phyloP scores from a whole-genome alignment of 805 yeast species.

The Nakazawaea holstii region DNA sequence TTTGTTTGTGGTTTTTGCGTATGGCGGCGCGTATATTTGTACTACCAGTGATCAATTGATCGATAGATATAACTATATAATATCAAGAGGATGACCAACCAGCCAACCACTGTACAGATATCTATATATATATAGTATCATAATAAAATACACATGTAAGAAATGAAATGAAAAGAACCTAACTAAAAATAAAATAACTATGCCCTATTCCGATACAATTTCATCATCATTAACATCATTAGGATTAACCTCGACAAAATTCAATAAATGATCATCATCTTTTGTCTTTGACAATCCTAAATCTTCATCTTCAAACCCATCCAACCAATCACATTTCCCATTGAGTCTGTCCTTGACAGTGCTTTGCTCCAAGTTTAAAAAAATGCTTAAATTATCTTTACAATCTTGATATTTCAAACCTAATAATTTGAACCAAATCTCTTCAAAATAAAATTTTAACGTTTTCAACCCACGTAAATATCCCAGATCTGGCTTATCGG shows the following conservation, averaged over 20 bases:
- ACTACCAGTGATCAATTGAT: no score
- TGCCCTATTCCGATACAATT: constrained; percentile 7
- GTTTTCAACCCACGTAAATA: constrained; percentile 77
- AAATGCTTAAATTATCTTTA: constrained; percentile 14
- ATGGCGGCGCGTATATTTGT: no score
- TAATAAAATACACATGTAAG: not conserved
- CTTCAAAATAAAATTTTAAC: constrained; percentile 60
- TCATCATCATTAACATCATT: constrained; percentile 4
- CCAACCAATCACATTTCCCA: constrained; percentile 27
- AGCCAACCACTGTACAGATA: no score
- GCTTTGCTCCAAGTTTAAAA: constrained; percentile 11
- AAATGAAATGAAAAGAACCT: not conserved
- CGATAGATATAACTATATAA: no score
- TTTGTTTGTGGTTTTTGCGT: not conserved
- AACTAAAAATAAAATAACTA: not conserved
- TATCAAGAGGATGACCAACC: no score
- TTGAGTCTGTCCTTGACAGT: constrained; percentile 14
- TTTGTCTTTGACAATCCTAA: not conserved
- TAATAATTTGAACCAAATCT: constrained; percentile 53
- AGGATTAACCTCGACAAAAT: not conserved
- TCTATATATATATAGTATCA: not conserved
- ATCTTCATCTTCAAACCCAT: constrained; percentile 25
- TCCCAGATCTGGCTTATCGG: constrained; percentile 67
- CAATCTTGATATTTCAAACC: constrained; percentile 29
- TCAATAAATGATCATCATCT: not conserved